Conservation (phyloP, 2,329 filamentous ascomycete species). For the Elsinoe fawcettii region DNA sequence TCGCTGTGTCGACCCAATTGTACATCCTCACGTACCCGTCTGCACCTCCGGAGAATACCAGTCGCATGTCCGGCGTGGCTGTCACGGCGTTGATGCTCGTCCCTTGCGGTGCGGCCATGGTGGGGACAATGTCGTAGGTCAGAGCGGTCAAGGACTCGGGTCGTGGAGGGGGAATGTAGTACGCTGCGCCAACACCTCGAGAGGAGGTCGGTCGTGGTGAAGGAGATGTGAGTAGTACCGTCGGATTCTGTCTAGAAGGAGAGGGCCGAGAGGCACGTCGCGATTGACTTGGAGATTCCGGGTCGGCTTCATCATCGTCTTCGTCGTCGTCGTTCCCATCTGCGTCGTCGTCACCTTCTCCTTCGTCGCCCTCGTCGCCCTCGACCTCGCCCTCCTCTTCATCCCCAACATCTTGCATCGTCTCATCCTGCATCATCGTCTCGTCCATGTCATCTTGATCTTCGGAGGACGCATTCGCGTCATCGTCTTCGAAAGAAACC, state of each 20-base stretch:
- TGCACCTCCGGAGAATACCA: conserved; percentile 87
- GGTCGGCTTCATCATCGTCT: conserved; percentile 37
- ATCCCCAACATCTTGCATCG: too few species aligned
- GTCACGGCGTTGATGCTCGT: conserved; percentile 92
- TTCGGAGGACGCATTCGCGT: conserved; percentile 30
- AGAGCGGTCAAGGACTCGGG: conserved; percentile 70
- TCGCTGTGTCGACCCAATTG: conserved; percentile 89
- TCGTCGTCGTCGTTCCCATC: conserved; percentile 28
- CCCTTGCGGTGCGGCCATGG: conserved; percentile 90
- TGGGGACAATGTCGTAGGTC: conserved; percentile 91
- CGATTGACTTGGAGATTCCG: conserved; percentile 37
- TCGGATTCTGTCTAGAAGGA: conserved; percentile 33
- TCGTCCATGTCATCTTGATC: conserved; percentile 35
- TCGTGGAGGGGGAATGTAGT: conserved; percentile 44
- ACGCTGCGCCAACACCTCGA: conserved; percentile 26
- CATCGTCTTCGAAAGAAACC: conserved; percentile 42
- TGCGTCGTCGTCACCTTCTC: conserved; percentile 25
- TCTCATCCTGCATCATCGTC: too few species aligned
- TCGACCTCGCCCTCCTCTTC: conserved; percentile 12
- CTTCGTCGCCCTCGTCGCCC: conserved; percentile 31
- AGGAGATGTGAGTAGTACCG: conserved; percentile 42
- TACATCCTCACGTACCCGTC: conserved; percentile 97
- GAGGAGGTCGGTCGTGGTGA: conserved; percentile 33
- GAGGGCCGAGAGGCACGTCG: conserved; percentile 27
- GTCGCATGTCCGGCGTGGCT: conserved; percentile 86